Base-by-base conservation (phyloP, 441 rosid genomes). In the Eutrema salsugineum region DNA sequence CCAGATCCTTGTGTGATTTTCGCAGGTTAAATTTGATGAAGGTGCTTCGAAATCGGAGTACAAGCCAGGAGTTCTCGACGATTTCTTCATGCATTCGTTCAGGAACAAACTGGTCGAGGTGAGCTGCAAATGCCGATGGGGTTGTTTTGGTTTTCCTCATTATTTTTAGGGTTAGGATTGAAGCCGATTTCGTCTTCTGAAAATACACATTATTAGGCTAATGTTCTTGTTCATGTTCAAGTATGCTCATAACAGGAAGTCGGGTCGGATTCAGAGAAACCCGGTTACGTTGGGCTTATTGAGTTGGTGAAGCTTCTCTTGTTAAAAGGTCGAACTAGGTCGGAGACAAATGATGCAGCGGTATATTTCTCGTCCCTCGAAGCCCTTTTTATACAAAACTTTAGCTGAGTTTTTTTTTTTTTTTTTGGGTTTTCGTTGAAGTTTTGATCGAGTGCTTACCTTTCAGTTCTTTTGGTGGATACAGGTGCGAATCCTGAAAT, bases 261-360 rank as follows among this genome's bases (percentile, higher is more conserved):
- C 33, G 96, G 98, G 78, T 85, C 87, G 96, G 96, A 93, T 82
- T 93, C 96, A 3, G 84, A 86, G 72, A 89, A 83, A 84, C 87
- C 87, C 15, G 97, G 93, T 27, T 93, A 91, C 47, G 89, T 83
- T 35, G 98, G 96, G 4, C 77, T 91, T 73, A 91, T 91, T 10
- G 91, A 91, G 71, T 77, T 91, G 42, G 97, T 87, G 0, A 87
- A 83, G 76, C 81, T 85, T 48, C 87, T 93, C 46, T 68, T 87
- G 91, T 71, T 80, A 81, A 82, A 83, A 67, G 75, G 87, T 79
- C 83, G 73, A 24, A 82, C 80, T 38, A 87, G 80, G 69, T 77
- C 87, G 3, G 93, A 86, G 40, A 66, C 93, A 14, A 71, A 67
- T 70, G 97, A 89, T 20, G 90, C 94, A 1, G 85, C 93, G 75